These are phyloP conservation scores for Cercospora berteroae DNA, from an alignment of 2,329 filamentous ascomycete genomes.

Conservation along the genomic window DNA sequence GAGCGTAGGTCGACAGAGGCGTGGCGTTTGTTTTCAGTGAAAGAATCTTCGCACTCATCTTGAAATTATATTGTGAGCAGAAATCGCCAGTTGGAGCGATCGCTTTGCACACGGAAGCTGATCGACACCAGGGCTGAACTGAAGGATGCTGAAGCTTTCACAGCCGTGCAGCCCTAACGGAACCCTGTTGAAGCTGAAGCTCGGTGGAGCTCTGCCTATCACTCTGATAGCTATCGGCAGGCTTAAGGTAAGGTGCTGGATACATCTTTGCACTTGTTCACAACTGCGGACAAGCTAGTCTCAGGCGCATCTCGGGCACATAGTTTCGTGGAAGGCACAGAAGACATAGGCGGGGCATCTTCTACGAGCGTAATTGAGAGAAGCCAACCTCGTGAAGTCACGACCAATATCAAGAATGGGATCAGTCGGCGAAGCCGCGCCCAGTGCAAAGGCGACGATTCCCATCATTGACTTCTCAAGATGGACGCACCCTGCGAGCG, in stretches of 20 bases:
- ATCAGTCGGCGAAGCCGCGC: not conserved
- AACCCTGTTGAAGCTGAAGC: not conserved
- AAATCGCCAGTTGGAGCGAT: not conserved
- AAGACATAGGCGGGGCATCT: not conserved
- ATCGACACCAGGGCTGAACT: not conserved
- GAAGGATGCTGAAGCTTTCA: not conserved
- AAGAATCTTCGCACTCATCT: not conserved
- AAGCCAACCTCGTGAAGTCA: not conserved
- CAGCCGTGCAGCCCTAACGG: not conserved
- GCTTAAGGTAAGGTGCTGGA: not conserved
- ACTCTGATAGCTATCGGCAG: not conserved
- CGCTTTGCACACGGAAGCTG: not conserved
- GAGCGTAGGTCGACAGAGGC: not conserved
- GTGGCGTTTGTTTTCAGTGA: not conserved
- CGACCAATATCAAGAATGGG: not conserved
- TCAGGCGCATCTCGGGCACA: not conserved
- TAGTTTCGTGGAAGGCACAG: not conserved
- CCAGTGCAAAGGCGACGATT: slow-evolving; percentile 8
- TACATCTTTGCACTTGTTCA: not conserved
- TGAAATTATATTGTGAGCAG: not conserved
- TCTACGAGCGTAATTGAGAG: not conserved
- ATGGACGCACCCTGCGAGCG: slow-evolving; percentile 8
- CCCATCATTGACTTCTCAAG: slow-evolving; percentile 28
- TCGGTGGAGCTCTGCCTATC: not conserved
- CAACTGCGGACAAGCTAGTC: not conserved